Base-by-base conservation (phyloP, 768 basidiomycete species). In the Neoboletus brunneissimus region DNA sequence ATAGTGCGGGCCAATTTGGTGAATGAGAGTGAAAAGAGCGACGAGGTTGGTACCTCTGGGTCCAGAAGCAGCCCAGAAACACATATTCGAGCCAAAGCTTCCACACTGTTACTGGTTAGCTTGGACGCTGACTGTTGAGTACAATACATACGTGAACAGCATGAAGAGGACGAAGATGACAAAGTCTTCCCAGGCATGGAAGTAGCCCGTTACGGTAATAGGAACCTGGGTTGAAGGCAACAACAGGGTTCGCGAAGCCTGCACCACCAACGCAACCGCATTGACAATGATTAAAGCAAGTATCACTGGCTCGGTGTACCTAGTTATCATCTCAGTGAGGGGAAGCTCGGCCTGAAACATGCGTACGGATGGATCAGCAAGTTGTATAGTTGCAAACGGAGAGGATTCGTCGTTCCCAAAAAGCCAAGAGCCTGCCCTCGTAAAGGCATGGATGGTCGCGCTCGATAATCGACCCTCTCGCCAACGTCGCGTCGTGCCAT, bases 31-130 rank as follows among this genome's bases (percentile, higher is more conserved):
- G 75, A 71, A 64, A 84, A 82, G 6, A 82, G 63, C 31, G 79
- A 65, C 48, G 78, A 79, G 51, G 81, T 71, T 41, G 81, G 79
- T 7, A 88, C 73, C 59, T 91, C 88, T 15, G 91, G 92, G 69
- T 95, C 94, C 47, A 97, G 79, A 18, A 98, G 68, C 59, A 98
- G 82, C 23, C 96, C 96, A 25, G 89, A 91, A 31, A 94, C 88
- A 64, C 91, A 84, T 67, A 95, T 94, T 25, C 95, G 87, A 42
- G 91, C 91, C 61, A 89, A 78, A 44, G 88, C 85, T 76, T 98
- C 96, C 48, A 95, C 58, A 6, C 91, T 93, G 59, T 9, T n/a
- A 23, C 10, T 37, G 48, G 4, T 55, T 37, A 68, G 58, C 35
- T 15, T 20, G 32, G 15, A 38, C 4, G 15, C 10, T 1, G 15